These are phyloP conservation scores for Geopyxis carbonaria DNA, from an alignment of 495 filamentous ascomycete species.

Conservation along the genomic window DNA sequence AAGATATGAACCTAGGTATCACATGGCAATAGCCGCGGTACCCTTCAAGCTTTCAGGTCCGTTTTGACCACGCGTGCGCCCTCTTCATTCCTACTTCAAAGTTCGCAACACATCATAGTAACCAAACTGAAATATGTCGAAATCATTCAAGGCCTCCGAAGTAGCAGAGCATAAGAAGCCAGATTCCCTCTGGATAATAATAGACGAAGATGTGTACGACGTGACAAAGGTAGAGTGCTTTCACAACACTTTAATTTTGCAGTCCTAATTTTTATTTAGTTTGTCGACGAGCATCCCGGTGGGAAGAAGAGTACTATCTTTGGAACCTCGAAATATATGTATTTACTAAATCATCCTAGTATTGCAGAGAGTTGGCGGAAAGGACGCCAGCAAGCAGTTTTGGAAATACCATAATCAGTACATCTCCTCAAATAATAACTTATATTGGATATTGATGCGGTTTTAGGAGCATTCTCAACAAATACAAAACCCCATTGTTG, in stretches of 20 bases:
- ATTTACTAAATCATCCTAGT: too few species aligned
- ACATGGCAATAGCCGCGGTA: too few species aligned
- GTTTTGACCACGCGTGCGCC: too few species aligned
- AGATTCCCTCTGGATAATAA: conserved; percentile 70
- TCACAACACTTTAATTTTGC: background rate
- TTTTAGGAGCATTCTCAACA: conserved; percentile 60
- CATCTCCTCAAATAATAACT: background rate
- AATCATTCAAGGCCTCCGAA: conserved; percentile 66
- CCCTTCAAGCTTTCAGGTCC: too few species aligned
- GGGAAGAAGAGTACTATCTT: conserved; percentile 99
- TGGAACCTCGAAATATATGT: too few species aligned
- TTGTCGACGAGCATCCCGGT: conserved; percentile 34
- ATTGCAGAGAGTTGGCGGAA: conserved; percentile 79
- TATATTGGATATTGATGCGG: conserved; percentile 18
- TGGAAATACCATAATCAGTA: conserved; percentile 96
- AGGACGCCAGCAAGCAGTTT: conserved; percentile 95
- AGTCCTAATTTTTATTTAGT: conserved; percentile 6
- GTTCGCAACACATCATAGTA: too few species aligned
- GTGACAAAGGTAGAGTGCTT: conserved; percentile 53
- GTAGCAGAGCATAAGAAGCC: conserved; percentile 81
- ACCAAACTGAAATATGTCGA: conserved; percentile 84
- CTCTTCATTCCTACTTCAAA: too few species aligned
- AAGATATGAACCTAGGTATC: too few species aligned
- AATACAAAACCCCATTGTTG: conserved; percentile 74
- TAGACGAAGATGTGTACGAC: conserved; percentile 95